phyloP scores from a whole-genome alignment of 2,329 filamentous ascomycete genomes.

The Aspergillus neotritici region DNA sequence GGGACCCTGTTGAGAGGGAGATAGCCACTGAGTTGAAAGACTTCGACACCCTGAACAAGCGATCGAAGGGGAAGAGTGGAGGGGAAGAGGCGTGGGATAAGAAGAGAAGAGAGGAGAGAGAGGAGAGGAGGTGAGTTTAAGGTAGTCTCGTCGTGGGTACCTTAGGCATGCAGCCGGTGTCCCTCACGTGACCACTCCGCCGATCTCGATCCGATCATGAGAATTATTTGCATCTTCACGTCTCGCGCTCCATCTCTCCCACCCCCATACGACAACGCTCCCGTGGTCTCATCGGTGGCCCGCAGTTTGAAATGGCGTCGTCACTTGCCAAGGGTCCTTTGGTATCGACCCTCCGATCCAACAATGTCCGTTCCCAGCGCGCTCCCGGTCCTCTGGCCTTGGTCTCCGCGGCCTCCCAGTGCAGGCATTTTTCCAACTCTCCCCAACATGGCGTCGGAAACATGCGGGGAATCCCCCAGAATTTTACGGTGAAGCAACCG shows the following conservation, averaged over 20 bases:
- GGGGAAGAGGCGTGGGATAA: too few species aligned
- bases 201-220: not conserved
- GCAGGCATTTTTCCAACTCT: constrained; percentile 33
- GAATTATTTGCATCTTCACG: not conserved
- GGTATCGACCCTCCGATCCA: constrained; percentile 15
- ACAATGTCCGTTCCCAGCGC: constrained; percentile 11
- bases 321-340: constrained; percentile 22
- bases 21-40: too few species aligned
- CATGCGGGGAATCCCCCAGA: constrained; percentile 15
- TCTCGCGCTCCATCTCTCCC: not conserved
- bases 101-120: not conserved
- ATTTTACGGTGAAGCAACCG: constrained; percentile 23
- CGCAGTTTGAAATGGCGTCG: constrained; percentile 27
- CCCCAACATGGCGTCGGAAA: constrained; percentile 13
- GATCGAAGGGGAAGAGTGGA: too few species aligned
- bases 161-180: not conserved
- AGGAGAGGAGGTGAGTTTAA: not conserved
- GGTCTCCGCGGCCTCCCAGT: constrained; percentile 19
- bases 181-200: not conserved
- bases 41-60: too few species aligned
- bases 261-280: too few species aligned
- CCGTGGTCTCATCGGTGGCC: constrained; percentile 10
- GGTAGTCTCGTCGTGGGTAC: not conserved
- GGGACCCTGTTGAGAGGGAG: too few species aligned
- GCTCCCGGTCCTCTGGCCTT: not conserved